Evolutionary conservation across 257 asterid genomes (phyloP), one percentile per base, ranked within the genome.

Genomic region (Orobanche coerulescens): DNA sequence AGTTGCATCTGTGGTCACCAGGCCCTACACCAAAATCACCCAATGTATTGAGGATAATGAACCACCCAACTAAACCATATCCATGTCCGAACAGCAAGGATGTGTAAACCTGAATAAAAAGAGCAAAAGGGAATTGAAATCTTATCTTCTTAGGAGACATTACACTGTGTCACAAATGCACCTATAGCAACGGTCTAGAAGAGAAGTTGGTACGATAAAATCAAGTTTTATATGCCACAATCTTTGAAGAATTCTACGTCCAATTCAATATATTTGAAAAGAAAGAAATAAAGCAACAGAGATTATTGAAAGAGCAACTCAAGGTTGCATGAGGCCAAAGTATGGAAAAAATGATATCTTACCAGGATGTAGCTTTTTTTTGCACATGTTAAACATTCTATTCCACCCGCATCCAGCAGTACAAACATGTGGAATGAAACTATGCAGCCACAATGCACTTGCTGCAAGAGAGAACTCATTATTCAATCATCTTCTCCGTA

Each of bases 321-420:
- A 30, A 52, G 33, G 49, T 12, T n/a, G 23, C 30, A 42, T 2
- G 13, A 67, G 8, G 42, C 28, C 58, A 44, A 49, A 56, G 44
- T 24, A 57, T 55, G 37, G 44, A 68, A 62, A 58, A 44, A 19
- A 28, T 62, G 66, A 23, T 6, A 58, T 56, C 82, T 68, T 82
- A 93, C 99, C 97, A 87, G 73, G 68, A 89, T 82, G 79, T 82
- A 92, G 71, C 96, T 87, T 74, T 81, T 93, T 74, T 78, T 86
- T 11, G 99, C 91, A 73, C 99, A 93, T 28, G 96, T 70, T 60
- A 89, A 66, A 84, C 99, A 93, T 72, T 93, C 96, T 71, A 93
- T 93, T 36, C 99, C 99, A 64, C 99, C 99, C 26, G 97, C 96
- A 83, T 93, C 99, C 90, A 93, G 79, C 25, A 93, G 83, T 58